phyloP scores from a whole-genome alignment of 2,329 filamentous ascomycete species.

The Penicillium sp. region DNA sequence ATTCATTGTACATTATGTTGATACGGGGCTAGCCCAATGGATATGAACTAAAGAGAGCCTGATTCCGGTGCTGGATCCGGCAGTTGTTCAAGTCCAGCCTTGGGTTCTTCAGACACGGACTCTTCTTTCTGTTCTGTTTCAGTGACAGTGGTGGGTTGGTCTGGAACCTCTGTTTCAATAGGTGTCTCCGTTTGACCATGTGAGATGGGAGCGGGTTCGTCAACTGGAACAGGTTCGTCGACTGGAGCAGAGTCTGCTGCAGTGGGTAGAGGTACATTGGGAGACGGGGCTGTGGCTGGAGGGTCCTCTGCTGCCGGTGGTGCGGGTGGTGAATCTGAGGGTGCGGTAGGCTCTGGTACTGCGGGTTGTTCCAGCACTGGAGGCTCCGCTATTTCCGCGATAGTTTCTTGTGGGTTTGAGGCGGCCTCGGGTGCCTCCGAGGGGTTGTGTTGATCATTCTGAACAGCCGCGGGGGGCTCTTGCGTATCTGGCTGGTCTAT shows the following conservation, averaged over 20 bases:
- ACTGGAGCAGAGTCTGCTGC: not conserved
- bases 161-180: not conserved
- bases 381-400: constrained; percentile 10
- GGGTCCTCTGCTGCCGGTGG: not conserved
- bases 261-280: not conserved
- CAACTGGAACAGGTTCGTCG: not conserved
- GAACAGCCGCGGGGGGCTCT: not conserved
- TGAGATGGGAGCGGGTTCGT: not conserved
- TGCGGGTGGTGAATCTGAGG: not conserved
- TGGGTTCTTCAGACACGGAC: not conserved
- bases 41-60: not conserved
- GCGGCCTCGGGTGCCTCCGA: not conserved
- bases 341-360: not conserved
- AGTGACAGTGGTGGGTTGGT: not conserved
- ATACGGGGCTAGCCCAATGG: not conserved
- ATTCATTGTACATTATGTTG: not conserved
- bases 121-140: not conserved
- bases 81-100: not conserved
- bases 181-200: not conserved
- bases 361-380: not conserved
- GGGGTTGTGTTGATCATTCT: not conserved
- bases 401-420: not conserved
- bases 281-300: not conserved
- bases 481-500: not conserved
- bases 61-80: not conserved